A percentile compares a stretch with the other conserved stretches of the same genome.
Conservation (phyloP, 192 early-diverging fungal genomes). For the Coemansia sp. region DNA sequence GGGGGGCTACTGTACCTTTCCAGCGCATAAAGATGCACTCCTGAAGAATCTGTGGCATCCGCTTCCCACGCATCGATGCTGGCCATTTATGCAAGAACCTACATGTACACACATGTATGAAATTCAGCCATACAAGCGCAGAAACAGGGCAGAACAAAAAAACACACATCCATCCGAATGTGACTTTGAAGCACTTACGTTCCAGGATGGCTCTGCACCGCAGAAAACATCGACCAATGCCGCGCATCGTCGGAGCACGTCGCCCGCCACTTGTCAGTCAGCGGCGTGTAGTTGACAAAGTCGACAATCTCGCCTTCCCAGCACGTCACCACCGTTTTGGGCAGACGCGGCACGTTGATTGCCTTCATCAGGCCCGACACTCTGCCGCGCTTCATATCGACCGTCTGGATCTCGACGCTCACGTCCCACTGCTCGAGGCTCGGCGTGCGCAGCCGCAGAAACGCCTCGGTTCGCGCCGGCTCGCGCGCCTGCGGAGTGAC, state of each 20-base stretch:
- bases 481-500: conserved; percentile 6
- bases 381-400: conserved; percentile 32
- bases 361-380: conserved; percentile 59
- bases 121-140: neutral
- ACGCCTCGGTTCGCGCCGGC: neutral
- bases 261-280: conserved; percentile 62
- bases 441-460: neutral
- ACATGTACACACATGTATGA: neutral
- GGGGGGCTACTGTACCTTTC: conserved; percentile 61
- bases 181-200: conserved; percentile 31
- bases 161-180: conserved; percentile 18
- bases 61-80: conserved; percentile 25
- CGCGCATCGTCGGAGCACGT: conserved; percentile 20
- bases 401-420: conserved; percentile 34
- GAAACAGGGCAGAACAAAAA: neutral
- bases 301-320: conserved; percentile 71
- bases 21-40: conserved; percentile 72
- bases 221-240: conserved; percentile 42
- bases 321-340: conserved; percentile 53
- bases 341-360: conserved; percentile 56
- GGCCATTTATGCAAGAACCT: conserved; percentile 39
- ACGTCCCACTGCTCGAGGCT: conserved; percentile 43
- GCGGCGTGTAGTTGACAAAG: conserved; percentile 57
- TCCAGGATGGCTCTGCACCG: conserved; percentile 15
- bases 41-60: conserved; percentile 53